phyloP scores from a whole-genome alignment of 1,284 basidiomycete species.

The Boletellus deceptivus region DNA sequence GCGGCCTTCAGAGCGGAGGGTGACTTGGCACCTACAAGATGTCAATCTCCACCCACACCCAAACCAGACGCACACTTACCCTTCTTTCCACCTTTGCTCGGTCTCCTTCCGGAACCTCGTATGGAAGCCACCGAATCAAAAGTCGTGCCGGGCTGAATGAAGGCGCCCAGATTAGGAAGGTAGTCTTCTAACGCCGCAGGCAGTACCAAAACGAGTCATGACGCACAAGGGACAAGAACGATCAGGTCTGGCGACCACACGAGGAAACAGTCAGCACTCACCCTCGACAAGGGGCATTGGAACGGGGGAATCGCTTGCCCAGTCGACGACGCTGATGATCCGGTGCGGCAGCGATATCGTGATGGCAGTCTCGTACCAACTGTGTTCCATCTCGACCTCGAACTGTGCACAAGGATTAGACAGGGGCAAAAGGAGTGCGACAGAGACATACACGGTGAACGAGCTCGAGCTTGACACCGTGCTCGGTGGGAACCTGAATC shows the following conservation, averaged over 20 bases:
- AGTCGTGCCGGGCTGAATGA: slow-evolving; percentile 18
- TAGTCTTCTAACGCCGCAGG: slow-evolving; percentile 7
- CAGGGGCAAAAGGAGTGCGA: rapidly evolving
- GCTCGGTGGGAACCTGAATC: slow-evolving; percentile 63
- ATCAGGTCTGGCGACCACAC: too few species aligned
- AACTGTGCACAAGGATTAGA: slow-evolving; percentile 43
- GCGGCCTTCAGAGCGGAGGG: slow-evolving; percentile 31
- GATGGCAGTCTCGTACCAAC: slow-evolving; percentile 80
- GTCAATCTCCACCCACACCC: background rate
- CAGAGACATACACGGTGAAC: slow-evolving; percentile 39
- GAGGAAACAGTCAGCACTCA: slow-evolving; percentile 8
- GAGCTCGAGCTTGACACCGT: slow-evolving; percentile 55
- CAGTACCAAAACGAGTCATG: background rate
- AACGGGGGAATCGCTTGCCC: slow-evolving; percentile 71
- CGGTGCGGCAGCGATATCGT: slow-evolving; percentile 61
- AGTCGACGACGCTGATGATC: slow-evolving; percentile 78
- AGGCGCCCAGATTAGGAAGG: slow-evolving; percentile 29
- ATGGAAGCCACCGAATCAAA: slow-evolving; percentile 18
- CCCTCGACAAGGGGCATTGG: slow-evolving; percentile 21
- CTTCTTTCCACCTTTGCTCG: slow-evolving; percentile 20
- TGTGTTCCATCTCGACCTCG: slow-evolving; percentile 84
- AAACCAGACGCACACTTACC: slow-evolving; percentile 1
- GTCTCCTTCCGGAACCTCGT: slow-evolving; percentile 11
- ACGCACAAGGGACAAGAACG: too few species aligned
- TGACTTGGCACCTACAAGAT: slow-evolving; percentile 7